Base-by-base conservation (phyloP, 2,329 filamentous ascomycete species). In the Xylaria digitata region DNA sequence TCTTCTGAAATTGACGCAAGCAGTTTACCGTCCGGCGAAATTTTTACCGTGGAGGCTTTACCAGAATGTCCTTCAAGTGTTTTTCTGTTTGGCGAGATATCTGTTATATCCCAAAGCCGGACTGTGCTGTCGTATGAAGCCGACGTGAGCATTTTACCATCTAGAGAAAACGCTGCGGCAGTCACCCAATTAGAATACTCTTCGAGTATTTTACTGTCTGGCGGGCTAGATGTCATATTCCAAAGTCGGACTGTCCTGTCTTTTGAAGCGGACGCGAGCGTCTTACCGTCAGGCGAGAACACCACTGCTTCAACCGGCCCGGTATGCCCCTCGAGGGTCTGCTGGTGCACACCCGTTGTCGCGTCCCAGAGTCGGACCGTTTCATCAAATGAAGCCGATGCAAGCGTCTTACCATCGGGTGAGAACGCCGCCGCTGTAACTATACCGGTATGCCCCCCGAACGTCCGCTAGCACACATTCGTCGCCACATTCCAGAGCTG, bases 101-200 rank as follows among this genome's bases (percentile, higher is more conserved):
- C n/a, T 7, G 43, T 46, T 19, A 46, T 3, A 21, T 54, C 13
- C 55, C 62, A 64, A 7, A 64, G 13, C 21, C 21, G 7, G 2
- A 59, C 9, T 21, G 3, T 49, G 11, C 17, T 2, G 23, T 49
- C 42, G 1, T 6, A 4, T 13, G 42, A 59, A 30, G 6, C 42
- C 3, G 49, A 54, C 21, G 62, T 48, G 21, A 60, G 48, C 4
- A 11, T 53, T 3, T 34, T 46, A 32, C 46, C 46, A 30, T 59
- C 40, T 1, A 37, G 37, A 23, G 48, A 63, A 34, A 58, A 59
- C 3, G 42, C 40, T 17, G 48, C 17, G 32, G 37, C 2, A 17
- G 13, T 37, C 37, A 19, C 42, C n/a, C 1, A 4, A 6, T n/a
- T n/a, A 3, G 11, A 17, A 50, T 49, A 21, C 19, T 34, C 23